Evolutionary conservation across 164 flowering plant genomes (phyloP), one percentile per base, ranked within the genome.

Genomic region (Piper longum): DNA sequence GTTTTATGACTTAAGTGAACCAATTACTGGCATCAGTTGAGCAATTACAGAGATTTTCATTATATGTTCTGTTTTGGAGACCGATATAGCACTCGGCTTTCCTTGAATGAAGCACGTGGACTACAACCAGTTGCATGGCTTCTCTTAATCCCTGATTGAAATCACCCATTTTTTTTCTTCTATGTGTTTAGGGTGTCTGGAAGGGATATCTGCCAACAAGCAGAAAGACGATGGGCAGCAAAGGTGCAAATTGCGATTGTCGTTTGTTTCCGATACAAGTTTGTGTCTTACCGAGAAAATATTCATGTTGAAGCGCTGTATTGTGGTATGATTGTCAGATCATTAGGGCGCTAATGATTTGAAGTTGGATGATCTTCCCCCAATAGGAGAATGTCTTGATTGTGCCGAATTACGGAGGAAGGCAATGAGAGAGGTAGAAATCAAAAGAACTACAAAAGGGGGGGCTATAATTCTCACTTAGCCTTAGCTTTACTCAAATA

Each of bases 171-270:
- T 26, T 1, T 1, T 58, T 18, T 18, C 61, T 4, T 39, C 16
- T 18, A 36, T 40, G 4, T 48, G 26, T 70, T 66, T 78, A 93
- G 99, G 56, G 85, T 93, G 96, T 90, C 97, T 3, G 99, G 99
- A 57, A 78, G 99, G 60, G 96, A 90, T 62, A 82, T 88, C 2
- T 93, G 98, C 62, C 98, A 86, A 69, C 95, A 88, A 76, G 96
- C 99, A 16, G 99, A 93, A 73, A 75, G 99, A 14, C 82, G 74
- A n/a, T 88, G 99, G 99, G 99, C 99, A 57, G 86, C 98, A 67
- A 92, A 87, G 96, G 98, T 87, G 52, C 4, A 7, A 26, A 6
- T 41, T 66, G 45, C 7, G 5, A 45, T 39, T 17, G 54, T 16
- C 16, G 5, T 59, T 26, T 41, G 42, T 45, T 44, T 48, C 7